Conservation (phyloP, 805 yeast genomes). For the Priceomyces carsonii region DNA sequence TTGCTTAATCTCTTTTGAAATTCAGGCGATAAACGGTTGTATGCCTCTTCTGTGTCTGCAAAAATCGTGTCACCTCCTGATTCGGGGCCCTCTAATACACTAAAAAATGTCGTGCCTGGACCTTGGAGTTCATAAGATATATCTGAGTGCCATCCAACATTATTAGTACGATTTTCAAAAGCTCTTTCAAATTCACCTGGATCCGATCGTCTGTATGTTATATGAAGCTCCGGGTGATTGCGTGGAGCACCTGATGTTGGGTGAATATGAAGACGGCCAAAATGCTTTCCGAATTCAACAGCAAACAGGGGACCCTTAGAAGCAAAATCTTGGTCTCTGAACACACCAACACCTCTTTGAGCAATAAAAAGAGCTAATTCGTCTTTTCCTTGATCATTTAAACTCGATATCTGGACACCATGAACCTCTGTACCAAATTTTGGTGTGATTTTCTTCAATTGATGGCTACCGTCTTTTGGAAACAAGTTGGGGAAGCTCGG, state of each 20-base stretch:
- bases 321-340: conserved; percentile 67
- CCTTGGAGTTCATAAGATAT: conserved; percentile 74
- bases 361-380: conserved; percentile 71
- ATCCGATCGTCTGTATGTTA: conserved; percentile 55
- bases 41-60: conserved; percentile 71
- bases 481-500: conserved; percentile 53
- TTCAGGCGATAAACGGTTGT: conserved; percentile 66
- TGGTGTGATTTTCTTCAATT: conserved; percentile 55
- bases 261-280: conserved; percentile 72
- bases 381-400: conserved; percentile 57
- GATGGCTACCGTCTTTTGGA: conserved; percentile 29
- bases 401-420: conserved; percentile 59
- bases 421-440: conserved; percentile 66
- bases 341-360: conserved; percentile 67
- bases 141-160: conserved; percentile 68
- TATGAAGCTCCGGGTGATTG: conserved; percentile 63
- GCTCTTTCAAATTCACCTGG: conserved; percentile 36
- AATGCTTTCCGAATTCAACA: conserved; percentile 59
- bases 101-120: conserved; percentile 68
- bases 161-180: conserved; percentile 35
- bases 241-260: conserved; percentile 73
- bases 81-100: conserved; percentile 57
- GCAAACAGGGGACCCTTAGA: conserved; percentile 48
- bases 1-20: conserved; percentile 60
- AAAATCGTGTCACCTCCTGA: conserved; percentile 81